Base-by-base conservation (phyloP, 257 asterid genomes). In the Solanum chilense region DNA sequence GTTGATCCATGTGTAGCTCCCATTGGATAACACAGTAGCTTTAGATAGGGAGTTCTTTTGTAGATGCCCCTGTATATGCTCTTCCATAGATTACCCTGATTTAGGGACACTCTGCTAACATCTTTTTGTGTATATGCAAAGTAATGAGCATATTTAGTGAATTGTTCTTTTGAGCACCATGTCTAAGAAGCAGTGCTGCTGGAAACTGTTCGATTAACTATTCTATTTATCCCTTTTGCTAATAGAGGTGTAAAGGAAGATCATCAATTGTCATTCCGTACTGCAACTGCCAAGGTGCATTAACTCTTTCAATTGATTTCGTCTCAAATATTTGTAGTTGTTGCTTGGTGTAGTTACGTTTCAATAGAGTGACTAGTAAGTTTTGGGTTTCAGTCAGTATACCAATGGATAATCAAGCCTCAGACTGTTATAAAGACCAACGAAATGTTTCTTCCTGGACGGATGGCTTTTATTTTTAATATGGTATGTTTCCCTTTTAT, bases 361-460 rank as follows among this genome's bases (percentile, higher is more conserved):
- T 87, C 83, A 87, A 86, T 76, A 85, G 49, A 84, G 75, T 88
- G 71, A 71, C 41, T 49, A 52, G 58, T 49, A 44, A 33, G 80
- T 66, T 78, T 84, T 49, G 64, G 68, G 75, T 90, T 90, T 70
- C 97, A 97, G 99, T 96, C 98, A 39, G 93, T 97, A 86, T 94
- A 96, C 90, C 94, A 96, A 85, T 97, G 98, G 95, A 97, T 94
- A 81, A 98, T 97, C 91, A 96, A 96, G 91, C 99, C 99, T 80
- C 99, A 94, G 91, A 90, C 98, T 77, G 91, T 86, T 75, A 78
- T 90, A 89, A 97, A 97, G 91, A 96, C 98, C 88, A 97, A 97
- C 89, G 99, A 97, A 90, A 93, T 97, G 98, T 97, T 97, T 90
- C 99, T 96, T 89, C 99, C 99, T 89, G 99, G 99, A 86, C 93